phyloP scores from a whole-genome alignment of 495 filamentous ascomycete species.

The Talaromyces nanjingensis region DNA sequence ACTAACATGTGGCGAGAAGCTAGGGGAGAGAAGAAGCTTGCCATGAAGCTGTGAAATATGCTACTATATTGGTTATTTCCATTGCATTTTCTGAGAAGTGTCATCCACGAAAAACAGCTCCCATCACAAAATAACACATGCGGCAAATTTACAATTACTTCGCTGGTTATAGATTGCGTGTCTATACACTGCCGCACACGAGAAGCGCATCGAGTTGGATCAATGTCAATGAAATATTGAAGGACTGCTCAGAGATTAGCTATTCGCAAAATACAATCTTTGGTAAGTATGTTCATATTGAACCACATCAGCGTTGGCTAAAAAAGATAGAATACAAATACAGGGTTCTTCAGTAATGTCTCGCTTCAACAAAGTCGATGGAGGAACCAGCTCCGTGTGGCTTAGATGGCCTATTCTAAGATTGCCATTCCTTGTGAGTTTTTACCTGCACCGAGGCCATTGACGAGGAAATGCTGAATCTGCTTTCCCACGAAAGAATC shows the following conservation, averaged over 20 bases:
- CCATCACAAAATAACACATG: neutral
- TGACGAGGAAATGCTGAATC: constrained; percentile 33
- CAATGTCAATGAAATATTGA: neutral
- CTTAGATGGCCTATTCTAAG: neutral
- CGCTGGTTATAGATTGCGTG: too few relatives aligned
- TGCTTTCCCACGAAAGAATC: constrained; percentile 33
- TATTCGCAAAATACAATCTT: neutral
- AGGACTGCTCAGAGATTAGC: neutral
- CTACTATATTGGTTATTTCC: neutral
- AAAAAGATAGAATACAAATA: too few relatives aligned
- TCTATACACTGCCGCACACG: neutral
- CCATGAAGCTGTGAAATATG: neutral
- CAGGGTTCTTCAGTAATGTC: too few relatives aligned
- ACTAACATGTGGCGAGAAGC: constrained; percentile 34
- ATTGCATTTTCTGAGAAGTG: neutral
- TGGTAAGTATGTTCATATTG: too few relatives aligned
- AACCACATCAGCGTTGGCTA: too few relatives aligned
- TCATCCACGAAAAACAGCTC: neutral
- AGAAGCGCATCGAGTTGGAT: neutral
- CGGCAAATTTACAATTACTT: neutral
- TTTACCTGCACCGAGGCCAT: constrained; percentile 12
- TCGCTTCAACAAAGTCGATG: neutral
- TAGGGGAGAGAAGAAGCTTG: constrained; percentile 21
- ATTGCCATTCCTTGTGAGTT: neutral
- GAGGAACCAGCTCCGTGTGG: neutral